A percentile compares a stretch with the other conserved stretches of the same genome.
Evolutionary conservation across 129 eudicot genomes (phyloP).

Genomic region (Mikania micrantha): DNA sequence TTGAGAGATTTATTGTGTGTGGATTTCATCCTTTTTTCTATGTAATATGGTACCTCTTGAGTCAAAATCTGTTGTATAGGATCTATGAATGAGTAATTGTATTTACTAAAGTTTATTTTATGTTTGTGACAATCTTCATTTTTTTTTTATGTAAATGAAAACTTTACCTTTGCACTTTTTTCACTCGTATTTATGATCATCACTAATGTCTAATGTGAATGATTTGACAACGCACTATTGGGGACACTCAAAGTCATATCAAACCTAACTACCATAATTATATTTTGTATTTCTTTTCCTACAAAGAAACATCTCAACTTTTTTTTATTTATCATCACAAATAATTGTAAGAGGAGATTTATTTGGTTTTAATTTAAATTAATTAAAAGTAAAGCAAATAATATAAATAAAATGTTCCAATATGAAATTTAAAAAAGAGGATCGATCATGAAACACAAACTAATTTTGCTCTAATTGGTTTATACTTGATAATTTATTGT

Average conservation of each 20-base stretch:
- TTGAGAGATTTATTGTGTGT: slow-evolving; percentile 6
- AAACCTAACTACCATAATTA: not conserved
- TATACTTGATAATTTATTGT: not conserved
- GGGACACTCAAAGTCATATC: not conserved
- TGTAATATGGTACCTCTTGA: not conserved
- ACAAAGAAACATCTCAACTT: too few species aligned
- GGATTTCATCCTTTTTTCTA: slow-evolving; percentile 10
- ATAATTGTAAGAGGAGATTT: not conserved
- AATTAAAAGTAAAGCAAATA: too few species aligned
- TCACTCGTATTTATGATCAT: too few species aligned
- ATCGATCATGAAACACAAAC: too few species aligned
- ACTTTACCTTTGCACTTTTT: too few species aligned
- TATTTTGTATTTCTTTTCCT: not conserved
- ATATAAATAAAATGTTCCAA: too few species aligned
- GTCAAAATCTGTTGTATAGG: not conserved
- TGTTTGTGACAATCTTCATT: too few species aligned
- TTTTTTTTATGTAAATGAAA: not conserved
- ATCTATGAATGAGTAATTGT: not conserved
- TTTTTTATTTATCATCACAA: not conserved
- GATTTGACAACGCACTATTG: slow-evolving; percentile 1
- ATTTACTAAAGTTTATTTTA: too few species aligned
- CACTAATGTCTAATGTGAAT: not conserved
- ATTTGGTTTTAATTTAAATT: too few species aligned
- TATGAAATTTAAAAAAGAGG: too few species aligned
- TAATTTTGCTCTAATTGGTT: too few species aligned